Percentiles rank a stretch among this genome's conserved stretches.
Evolutionary conservation across 345 rosid genomes (phyloP).

Genomic region (Cardamine resedifolia): DNA sequence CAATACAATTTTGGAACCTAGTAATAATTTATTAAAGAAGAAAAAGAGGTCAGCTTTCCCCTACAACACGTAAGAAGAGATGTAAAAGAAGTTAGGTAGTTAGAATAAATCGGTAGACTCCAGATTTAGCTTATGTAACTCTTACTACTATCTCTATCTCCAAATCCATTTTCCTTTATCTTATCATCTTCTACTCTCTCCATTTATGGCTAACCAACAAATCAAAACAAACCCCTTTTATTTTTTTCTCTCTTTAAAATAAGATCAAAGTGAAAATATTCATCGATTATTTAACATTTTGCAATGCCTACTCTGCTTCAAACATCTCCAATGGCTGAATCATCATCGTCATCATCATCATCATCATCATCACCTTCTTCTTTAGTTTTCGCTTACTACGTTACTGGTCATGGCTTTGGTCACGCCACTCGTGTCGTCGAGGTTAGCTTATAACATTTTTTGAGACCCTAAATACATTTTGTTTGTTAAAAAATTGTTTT

Average conservation of each 20-base stretch:
- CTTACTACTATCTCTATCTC: neutral
- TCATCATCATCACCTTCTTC: conserved; percentile 7
- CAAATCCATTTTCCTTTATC: conserved; percentile 24
- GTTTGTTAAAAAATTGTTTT: too few relatives aligned
- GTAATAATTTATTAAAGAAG: neutral
- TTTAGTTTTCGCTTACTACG: conserved; percentile 85
- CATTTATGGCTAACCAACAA: conserved; percentile 25
- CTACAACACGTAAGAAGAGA: conserved; percentile 25
- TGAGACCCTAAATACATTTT: neutral
- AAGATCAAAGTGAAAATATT: neutral
- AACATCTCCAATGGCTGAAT: conserved; percentile 29
- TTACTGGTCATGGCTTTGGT: conserved; percentile 97
- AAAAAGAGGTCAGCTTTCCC: neutral
- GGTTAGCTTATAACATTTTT: conserved; percentile 41
- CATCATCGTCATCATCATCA: too few relatives aligned
- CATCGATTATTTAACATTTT: neutral
- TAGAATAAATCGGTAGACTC: conserved; percentile 29
- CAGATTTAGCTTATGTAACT: conserved; percentile 31
- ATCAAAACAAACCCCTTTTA: neutral
- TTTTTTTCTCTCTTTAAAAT: neutral
- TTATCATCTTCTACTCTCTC: conserved; percentile 22
- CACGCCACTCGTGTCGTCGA: conserved; percentile 98
- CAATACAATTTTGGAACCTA: neutral
- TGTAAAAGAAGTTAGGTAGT: conserved; percentile 15
- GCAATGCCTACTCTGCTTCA: conserved; percentile 28